Conservation (phyloP, 495 filamentous ascomycete species). For the Hypoxylon fuscum region DNA sequence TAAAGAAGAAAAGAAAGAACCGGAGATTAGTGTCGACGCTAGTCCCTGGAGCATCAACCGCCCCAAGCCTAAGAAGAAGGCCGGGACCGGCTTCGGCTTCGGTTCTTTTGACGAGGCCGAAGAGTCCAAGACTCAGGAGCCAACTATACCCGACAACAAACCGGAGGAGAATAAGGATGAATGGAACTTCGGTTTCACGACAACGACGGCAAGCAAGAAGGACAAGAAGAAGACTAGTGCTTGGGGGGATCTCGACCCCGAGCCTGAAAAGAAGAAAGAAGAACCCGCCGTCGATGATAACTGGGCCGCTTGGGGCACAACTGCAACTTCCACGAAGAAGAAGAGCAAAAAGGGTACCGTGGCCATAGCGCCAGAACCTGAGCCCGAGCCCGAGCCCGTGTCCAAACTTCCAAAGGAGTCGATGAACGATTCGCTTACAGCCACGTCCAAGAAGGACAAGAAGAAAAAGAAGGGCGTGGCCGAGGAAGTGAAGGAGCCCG, state of each 20-base stretch:
- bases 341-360: constrained; percentile 42
- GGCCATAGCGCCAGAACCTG: constrained; percentile 41
- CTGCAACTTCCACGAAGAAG: constrained; percentile 40
- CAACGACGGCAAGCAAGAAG: constrained; percentile 41
- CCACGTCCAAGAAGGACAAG: constrained; percentile 40
- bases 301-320: constrained; percentile 41
- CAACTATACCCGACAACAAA: constrained; percentile 29
- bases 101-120: constrained; percentile 49
- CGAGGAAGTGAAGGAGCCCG: constrained; percentile 35
- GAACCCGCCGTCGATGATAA: constrained; percentile 37
- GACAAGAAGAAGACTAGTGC: constrained; percentile 44
- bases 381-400: constrained; percentile 46
- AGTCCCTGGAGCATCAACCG: constrained; percentile 54
- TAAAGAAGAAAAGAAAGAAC: constrained; percentile 33
- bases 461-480: constrained; percentile 33
- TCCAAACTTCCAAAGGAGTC: constrained; percentile 37
- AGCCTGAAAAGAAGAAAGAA: constrained; percentile 44
- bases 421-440: constrained; percentile 49
- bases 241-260: constrained; percentile 34
- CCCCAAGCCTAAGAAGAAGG: constrained; percentile 56
- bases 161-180: constrained; percentile 40
- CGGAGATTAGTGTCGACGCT: constrained; percentile 17
- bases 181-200: not conserved
- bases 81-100: constrained; percentile 47
- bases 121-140: constrained; percentile 38